These are phyloP conservation scores for Citrus sinensis DNA, from an alignment of 345 rosid genomes.

Conservation along the genomic window DNA sequence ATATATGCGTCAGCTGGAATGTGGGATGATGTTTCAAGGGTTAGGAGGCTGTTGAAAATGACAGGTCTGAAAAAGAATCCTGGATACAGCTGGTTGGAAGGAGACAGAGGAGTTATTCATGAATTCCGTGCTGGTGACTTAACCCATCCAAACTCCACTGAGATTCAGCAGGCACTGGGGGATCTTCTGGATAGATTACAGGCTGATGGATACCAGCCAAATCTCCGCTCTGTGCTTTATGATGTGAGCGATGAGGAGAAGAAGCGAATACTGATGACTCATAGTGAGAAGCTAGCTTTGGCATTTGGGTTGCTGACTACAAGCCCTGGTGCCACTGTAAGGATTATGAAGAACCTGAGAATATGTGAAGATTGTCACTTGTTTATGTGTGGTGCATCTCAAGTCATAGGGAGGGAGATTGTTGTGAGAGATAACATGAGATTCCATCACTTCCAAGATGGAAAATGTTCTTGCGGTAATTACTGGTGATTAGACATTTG, in stretches of 20 bases:
- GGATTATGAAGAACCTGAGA: constrained; percentile 71
- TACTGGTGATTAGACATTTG: constrained; percentile 52
- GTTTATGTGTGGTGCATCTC: constrained; percentile 55
- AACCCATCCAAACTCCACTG: constrained; percentile 48
- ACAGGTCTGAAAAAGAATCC: constrained; percentile 73
- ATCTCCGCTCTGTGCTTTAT: constrained; percentile 46
- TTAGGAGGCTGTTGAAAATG: constrained; percentile 48
- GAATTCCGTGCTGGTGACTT: constrained; percentile 65
- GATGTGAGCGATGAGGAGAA: constrained; percentile 52
- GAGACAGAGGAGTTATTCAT: constrained; percentile 50
- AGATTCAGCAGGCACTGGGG: constrained; percentile 47
- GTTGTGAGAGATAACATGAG: constrained; percentile 68
- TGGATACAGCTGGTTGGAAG: constrained; percentile 72
- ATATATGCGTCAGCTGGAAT: constrained; percentile 58
- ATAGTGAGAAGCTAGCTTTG: constrained; percentile 74
- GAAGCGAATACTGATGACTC: constrained; percentile 45
- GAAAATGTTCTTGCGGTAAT: constrained; percentile 67
- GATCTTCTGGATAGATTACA: constrained; percentile 43
- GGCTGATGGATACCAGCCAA: constrained; percentile 50
- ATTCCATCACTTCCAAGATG: constrained; percentile 70
- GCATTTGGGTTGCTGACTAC: constrained; percentile 57
- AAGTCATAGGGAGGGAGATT: constrained; percentile 48
- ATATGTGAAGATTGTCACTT: constrained; percentile 77
- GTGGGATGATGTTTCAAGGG: constrained; percentile 46
- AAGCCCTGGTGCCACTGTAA: constrained; percentile 32